These are phyloP conservation scores for Holtermannia corniformis DNA, from an alignment of 768 basidiomycete genomes.

Conservation along the genomic window DNA sequence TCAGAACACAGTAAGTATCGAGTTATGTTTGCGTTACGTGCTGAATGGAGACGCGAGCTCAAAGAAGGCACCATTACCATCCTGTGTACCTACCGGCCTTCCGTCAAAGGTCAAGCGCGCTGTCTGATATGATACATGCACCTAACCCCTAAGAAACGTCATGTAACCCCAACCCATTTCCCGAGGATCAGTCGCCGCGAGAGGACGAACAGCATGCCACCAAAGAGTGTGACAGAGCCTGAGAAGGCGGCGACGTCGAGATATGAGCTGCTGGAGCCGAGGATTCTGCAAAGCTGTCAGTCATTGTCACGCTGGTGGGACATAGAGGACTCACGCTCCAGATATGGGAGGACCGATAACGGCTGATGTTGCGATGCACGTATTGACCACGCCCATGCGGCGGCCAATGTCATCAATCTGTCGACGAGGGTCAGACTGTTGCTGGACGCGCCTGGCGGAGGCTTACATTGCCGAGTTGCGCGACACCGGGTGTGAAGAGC, in stretches of 20 bases:
- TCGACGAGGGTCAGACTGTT: neutral
- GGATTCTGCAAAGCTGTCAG: neutral
- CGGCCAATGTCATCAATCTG: neutral
- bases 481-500: constrained; percentile 2
- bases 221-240: neutral
- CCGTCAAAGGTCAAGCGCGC: too few species aligned
- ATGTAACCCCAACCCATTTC: neutral
- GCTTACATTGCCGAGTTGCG: neutral
- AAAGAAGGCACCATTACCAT: too few species aligned
- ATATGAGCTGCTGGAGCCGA: neutral
- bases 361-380: neutral
- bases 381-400: neutral
- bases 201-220: neutral
- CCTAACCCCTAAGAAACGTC: too few species aligned
- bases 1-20: too few species aligned
- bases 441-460: neutral
- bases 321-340: neutral
- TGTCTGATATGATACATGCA: too few species aligned
- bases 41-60: too few species aligned
- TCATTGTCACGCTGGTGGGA: neutral
- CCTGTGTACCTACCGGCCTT: too few species aligned
- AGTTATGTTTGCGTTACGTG: too few species aligned
- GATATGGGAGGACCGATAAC: neutral
- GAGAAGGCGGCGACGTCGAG: neutral
- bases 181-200: neutral